Conservation (phyloP, 2,329 filamentous ascomycete genomes). For the Helicocarpus griseus region DNA sequence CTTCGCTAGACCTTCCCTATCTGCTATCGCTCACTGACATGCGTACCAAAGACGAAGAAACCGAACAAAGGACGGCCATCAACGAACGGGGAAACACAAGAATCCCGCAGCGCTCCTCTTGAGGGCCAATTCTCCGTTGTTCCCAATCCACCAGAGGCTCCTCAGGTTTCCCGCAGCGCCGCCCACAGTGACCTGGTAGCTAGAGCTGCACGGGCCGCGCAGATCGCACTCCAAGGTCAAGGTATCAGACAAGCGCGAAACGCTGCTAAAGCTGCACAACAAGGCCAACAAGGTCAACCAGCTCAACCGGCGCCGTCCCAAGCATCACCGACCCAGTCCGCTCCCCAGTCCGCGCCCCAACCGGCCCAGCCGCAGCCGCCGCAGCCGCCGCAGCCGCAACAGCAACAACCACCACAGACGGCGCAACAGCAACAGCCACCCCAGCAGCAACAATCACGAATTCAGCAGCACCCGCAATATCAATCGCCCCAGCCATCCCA, state of each 20-base stretch:
- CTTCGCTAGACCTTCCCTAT: background rate
- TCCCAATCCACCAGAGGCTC: slow-evolving; percentile 28
- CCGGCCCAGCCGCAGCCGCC: slow-evolving; percentile 17
- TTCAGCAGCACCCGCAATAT: slow-evolving; percentile 14
- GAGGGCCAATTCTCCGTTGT: slow-evolving; percentile 34
- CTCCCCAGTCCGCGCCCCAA: slow-evolving; percentile 24
- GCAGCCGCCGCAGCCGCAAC: slow-evolving; percentile 12
- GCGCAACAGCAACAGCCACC: background rate
- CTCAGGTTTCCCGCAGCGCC: slow-evolving; percentile 25
- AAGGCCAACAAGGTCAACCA: slow-evolving; percentile 8
- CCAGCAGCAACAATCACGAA: slow-evolving; percentile 13
- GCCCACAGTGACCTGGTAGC: slow-evolving; percentile 38
- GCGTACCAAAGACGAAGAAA: slow-evolving; percentile 26
- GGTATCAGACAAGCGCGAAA: slow-evolving; percentile 20
- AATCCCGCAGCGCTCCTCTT: slow-evolving; percentile 27
- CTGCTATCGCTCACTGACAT: slow-evolving; percentile 14
- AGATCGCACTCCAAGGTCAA: slow-evolving; percentile 39
- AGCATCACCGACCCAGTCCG: slow-evolving; percentile 21
- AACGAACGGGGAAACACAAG: slow-evolving; percentile 28
- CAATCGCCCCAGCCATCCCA: slow-evolving; percentile 17
- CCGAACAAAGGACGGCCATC: slow-evolving; percentile 28
- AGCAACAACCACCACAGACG: slow-evolving; percentile 3
- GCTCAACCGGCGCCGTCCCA: slow-evolving; percentile 25
- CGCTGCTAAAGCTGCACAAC: background rate
- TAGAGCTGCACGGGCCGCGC: slow-evolving; percentile 38